Evolutionary conservation across 495 filamentous ascomycete genomes (phyloP), one percentile per base, ranked within the genome.

Genomic region (Annulohypoxylon moriforme): DNA sequence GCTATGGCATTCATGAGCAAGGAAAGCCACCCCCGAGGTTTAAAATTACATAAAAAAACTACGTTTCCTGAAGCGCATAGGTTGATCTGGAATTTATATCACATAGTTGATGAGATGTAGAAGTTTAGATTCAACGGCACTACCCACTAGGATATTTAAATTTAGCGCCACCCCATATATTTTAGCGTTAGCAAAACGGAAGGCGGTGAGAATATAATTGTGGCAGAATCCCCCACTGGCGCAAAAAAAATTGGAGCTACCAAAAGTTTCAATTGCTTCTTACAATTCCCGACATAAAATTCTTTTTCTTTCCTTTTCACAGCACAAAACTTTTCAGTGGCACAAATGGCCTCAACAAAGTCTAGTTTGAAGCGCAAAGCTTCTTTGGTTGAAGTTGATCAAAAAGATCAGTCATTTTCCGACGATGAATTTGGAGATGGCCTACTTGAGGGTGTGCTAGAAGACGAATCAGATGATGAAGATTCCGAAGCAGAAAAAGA

Each of bases 391-490:
- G 81, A 81, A 31, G 60, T 73, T 0, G 75, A 83, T 42, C 76
- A 66, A 18, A 73, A 76, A 44, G 72, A 80, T 38, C 79, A 81
- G 57, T 61, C 79, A 31, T 81, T 80, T 68, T 90, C 88, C 18
- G 90, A 91, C 7, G 88, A 90, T 55, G 92, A 93, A 62, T 85
- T 94, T 73, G 85, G 84, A 59, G 81, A 83, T 33, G 86, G 85
- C 0, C 81, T 91, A 31, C 78, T 93, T 8, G 87, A 92, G 61
- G 91, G 90, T 29, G 84, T 89, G 56, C 81, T 92, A 47, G 84
- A 84, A 34, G 77, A 74, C 44, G 74, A 78, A 25, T 87, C 88
- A 59, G 87, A 77, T 27, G 79, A 80, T 29, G 79, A 76, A 0
- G 79, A 76, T 16, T 78, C 79, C 9, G 81, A 82, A 16, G 77